These are phyloP conservation scores for Ajuga reptans DNA, from an alignment of 305 asterid species.

Conservation along the genomic window DNA sequence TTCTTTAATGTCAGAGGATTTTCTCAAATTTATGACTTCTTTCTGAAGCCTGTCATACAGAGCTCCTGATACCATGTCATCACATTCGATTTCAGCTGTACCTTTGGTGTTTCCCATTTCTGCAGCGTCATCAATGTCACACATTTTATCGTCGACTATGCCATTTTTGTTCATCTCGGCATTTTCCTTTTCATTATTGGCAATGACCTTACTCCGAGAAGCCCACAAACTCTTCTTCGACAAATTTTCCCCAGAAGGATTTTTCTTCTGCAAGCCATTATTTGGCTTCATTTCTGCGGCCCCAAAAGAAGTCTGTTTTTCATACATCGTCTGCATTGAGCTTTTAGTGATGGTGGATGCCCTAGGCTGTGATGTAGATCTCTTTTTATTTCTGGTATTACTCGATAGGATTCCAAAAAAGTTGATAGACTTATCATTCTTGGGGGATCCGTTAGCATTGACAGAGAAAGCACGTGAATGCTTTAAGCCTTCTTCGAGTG, in stretches of 20 bases:
- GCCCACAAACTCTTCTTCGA: slow-evolving; percentile 54
- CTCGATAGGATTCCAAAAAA: slow-evolving; percentile 60
- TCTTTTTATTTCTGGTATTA: slow-evolving; percentile 42
- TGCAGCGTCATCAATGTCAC: slow-evolving; percentile 19
- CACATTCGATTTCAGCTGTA: slow-evolving; percentile 21
- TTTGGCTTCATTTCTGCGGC: slow-evolving; percentile 19
- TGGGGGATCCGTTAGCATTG: slow-evolving; percentile 37
- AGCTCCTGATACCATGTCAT: slow-evolving; percentile 72
- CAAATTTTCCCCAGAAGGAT: slow-evolving; percentile 35
- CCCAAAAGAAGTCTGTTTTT: slow-evolving; percentile 12
- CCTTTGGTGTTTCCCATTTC: slow-evolving; percentile 27
- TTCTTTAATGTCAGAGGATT: slow-evolving; percentile 48
- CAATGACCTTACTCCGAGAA: slow-evolving; percentile 38
- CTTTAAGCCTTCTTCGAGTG: slow-evolving; percentile 65
- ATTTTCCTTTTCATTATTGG: slow-evolving; percentile 57
- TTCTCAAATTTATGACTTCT: slow-evolving; percentile 70
- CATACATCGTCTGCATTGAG: slow-evolving; percentile 27
- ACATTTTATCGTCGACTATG: slow-evolving; percentile 11
- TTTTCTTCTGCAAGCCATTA: slow-evolving; percentile 25
- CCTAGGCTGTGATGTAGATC: slow-evolving; percentile 67
- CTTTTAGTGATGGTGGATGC: slow-evolving; percentile 34
- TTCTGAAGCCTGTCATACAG: slow-evolving; percentile 80
- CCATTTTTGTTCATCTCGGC: slow-evolving; percentile 35
- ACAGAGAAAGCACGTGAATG: slow-evolving; percentile 24
- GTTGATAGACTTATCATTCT: slow-evolving; percentile 40